These are phyloP conservation scores for Inga laurina DNA, from an alignment of 306 rosid species.

Conservation along the genomic window DNA sequence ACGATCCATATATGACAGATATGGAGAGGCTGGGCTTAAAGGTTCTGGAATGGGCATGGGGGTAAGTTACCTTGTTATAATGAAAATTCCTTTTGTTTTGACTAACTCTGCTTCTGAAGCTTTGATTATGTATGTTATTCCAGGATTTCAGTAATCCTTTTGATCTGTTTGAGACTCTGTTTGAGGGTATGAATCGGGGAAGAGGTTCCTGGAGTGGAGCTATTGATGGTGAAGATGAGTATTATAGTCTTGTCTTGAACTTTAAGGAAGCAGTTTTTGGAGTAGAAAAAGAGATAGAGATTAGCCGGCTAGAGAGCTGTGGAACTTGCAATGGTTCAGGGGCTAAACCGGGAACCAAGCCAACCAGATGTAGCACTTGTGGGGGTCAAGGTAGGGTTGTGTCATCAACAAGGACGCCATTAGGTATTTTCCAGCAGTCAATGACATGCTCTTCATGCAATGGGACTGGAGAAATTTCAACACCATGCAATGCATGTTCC, in stretches of 20 bases:
- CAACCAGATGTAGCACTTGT: conserved; percentile 82
- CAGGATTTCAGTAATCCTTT: conserved; percentile 56
- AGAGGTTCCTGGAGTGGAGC: conserved; percentile 52
- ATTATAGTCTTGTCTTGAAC: conserved; percentile 80
- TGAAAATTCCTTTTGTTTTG: not conserved
- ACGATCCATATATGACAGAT: conserved; percentile 79
- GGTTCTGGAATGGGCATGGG: conserved; percentile 87
- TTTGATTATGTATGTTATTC: conserved; percentile 15
- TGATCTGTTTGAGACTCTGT: conserved; percentile 46
- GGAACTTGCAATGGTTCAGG: conserved; percentile 96
- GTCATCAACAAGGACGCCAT: conserved; percentile 85
- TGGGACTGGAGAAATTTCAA: conserved; percentile 86
- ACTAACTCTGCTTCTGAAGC: conserved; percentile 28
- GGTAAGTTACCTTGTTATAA: conserved; percentile 56
- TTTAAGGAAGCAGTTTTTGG: conserved; percentile 98
- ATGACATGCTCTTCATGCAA: conserved; percentile 96
- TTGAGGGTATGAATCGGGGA: conserved; percentile 49
- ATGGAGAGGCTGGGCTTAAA: conserved; percentile 96
- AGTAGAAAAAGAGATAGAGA: conserved; percentile 92
- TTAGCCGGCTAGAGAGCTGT: conserved; percentile 84
- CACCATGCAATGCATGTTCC: conserved; percentile 92
- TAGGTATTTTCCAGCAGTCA: conserved; percentile 98
- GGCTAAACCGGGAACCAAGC: conserved; percentile 90
- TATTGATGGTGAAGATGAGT: conserved; percentile 58
- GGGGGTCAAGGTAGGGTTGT: conserved; percentile 99